Base-by-base conservation (phyloP, 441 rosid genomes). In the Jatropha multifida region DNA sequence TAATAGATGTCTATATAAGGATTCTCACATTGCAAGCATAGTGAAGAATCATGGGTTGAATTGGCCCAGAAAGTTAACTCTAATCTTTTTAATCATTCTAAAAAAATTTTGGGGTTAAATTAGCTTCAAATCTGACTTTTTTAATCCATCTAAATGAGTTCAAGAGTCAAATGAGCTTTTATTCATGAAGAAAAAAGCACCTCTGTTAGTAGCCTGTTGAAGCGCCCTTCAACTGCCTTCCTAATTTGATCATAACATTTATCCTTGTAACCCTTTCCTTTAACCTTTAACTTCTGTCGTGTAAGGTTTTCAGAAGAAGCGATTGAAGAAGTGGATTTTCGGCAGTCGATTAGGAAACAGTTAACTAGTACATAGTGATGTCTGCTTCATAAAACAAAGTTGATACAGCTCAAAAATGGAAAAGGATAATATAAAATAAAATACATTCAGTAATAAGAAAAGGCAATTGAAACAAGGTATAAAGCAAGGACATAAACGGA, bases 171-270 rank as follows among this genome's bases (percentile, higher is more conserved):
- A n/a, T n/a, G n/a, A n/a, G n/a, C n/a, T n/a, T n/a, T n/a, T n/a
- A n/a, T n/a, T n/a, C n/a, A 67, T 41, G 37, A 68, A 77, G 44
- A 65, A 41, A 76, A 75, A 60, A 74, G 15, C 32, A 89, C 91
- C 89, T 91, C 98, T 56, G 91, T 85, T 75, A 96, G 84, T 83
- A 96, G 97, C 84, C 81, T 88, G 81, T 91, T 86, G 75, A 96
- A 96, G 49, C 99, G 89, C 78, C 67, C 85, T 87, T 94, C 99
- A 71, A 92, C 98, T 7, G 98, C 80, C 86, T 88, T 94, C 80
- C 97, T 85, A 76, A 96, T 90, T 73, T 90, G 92, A 83, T 94
- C 99, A 44, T 96, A 96, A 86, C 99, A 96, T 86, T 91, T 96
- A 83, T 96, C 98, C 90, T 92, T 96, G 71, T 86, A 96, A 66